phyloP scores from a whole-genome alignment of 306 rosid species.

The Quercus glauca region DNA sequence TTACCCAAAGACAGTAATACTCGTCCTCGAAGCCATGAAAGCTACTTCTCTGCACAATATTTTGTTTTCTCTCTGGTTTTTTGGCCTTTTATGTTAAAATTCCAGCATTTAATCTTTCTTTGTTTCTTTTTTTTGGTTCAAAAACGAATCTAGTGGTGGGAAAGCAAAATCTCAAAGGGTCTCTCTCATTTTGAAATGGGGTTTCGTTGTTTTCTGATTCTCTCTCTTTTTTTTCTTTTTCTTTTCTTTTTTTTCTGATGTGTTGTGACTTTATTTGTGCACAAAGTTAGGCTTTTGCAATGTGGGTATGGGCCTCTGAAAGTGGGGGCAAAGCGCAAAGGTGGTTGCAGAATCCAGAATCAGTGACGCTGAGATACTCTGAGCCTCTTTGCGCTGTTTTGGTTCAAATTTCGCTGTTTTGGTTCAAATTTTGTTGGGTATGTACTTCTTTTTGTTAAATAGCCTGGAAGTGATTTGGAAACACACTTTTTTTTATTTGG shows the following conservation, averaged over 20 bases:
- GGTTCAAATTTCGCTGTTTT: slow-evolving; percentile 14
- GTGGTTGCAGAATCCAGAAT: slow-evolving; percentile 12
- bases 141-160: slow-evolving; percentile 14
- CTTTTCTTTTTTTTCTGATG: no score
- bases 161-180: not conserved
- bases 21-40: slow-evolving; percentile 43
- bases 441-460: slow-evolving; percentile 9
- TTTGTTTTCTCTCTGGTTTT: slow-evolving; percentile 24
- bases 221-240: not conserved
- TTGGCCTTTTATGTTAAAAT: not conserved
- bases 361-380: slow-evolving; percentile 13
- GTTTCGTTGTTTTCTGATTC: not conserved
- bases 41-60: slow-evolving; percentile 42
- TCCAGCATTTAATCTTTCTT: slow-evolving; percentile 27
- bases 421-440: not conserved
- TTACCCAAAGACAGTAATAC: slow-evolving; percentile 34
- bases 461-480: not conserved
- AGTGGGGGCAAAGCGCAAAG: slow-evolving; percentile 25
- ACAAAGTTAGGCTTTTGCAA: slow-evolving; percentile 20
- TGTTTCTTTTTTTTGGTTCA: not conserved
- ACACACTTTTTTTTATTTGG: not conserved
- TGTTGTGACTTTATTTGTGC: slow-evolving; percentile 3
- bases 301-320: not conserved
- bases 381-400: slow-evolving; percentile 4
- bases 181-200: not conserved